A percentile compares a stretch with the other conserved stretches of the same genome.
phyloP scores from a whole-genome alignment of 2,329 filamentous ascomycete genomes.

The Clonostachys chloroleuca region DNA sequence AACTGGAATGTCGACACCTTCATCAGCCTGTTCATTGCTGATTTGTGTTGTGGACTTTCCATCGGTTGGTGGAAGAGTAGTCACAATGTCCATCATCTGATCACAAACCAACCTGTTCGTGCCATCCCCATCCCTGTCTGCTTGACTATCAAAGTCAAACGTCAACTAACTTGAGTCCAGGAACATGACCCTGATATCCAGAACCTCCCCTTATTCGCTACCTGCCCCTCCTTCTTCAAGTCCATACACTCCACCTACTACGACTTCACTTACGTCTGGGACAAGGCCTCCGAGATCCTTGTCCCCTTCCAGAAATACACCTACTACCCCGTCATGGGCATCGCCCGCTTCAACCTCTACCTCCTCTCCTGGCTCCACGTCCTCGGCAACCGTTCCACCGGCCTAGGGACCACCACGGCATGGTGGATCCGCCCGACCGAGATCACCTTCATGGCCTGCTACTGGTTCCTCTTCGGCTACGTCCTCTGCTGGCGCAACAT shows the following conservation, averaged over 20 bases:
- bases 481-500: slow-evolving; percentile 47
- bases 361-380: slow-evolving; percentile 63
- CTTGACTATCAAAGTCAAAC: not conserved
- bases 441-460: slow-evolving; percentile 58
- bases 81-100: slow-evolving; percentile 64
- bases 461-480: slow-evolving; percentile 58
- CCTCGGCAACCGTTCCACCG: slow-evolving; percentile 46
- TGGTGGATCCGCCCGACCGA: slow-evolving; percentile 67
- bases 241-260: slow-evolving; percentile 63
- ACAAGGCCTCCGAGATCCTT: slow-evolving; percentile 53
- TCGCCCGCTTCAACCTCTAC: slow-evolving; percentile 72
- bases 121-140: not conserved
- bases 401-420: slow-evolving; percentile 50
- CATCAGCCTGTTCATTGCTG: slow-evolving; percentile 58
- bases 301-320: slow-evolving; percentile 60
- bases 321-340: slow-evolving; percentile 63
- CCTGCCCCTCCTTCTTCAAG: slow-evolving; percentile 60
- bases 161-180: slow-evolving; percentile 9
- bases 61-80: slow-evolving; percentile 69
- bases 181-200: slow-evolving; percentile 58
- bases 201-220: slow-evolving; percentile 66
- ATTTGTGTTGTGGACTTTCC: slow-evolving; percentile 61
- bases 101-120: slow-evolving; percentile 56
- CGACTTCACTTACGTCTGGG: slow-evolving; percentile 41
- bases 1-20: slow-evolving; percentile 54